phyloP scores from a whole-genome alignment of 2,329 filamentous ascomycete genomes.

The Chlorencoelia australis region DNA sequence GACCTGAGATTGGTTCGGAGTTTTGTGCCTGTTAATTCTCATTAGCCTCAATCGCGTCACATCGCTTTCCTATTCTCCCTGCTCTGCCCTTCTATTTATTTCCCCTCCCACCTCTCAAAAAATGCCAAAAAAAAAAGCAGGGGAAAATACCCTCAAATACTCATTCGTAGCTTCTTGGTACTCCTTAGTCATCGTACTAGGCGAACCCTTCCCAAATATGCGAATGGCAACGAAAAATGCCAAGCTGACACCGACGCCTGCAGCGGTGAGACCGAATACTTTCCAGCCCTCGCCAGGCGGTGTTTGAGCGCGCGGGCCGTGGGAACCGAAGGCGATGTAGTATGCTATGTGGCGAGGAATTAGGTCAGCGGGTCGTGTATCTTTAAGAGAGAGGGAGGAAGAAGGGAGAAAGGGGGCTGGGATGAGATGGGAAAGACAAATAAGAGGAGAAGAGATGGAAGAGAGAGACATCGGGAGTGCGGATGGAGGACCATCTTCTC shows the following conservation, averaged over 20 bases:
- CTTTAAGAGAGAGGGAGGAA: not conserved
- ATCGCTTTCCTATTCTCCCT: too few species aligned
- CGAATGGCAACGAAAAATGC: constrained; percentile 65
- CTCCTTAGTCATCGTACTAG: constrained; percentile 89
- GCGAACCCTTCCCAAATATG: constrained; percentile 59
- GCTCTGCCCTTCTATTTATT: not conserved
- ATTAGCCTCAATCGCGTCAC: too few species aligned
- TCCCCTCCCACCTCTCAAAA: constrained; percentile 1
- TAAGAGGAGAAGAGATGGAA: too few species aligned
- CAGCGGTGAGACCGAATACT: constrained; percentile 61
- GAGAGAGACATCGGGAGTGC: too few species aligned
- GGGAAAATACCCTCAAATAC: constrained; percentile 68
- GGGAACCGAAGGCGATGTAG: constrained; percentile 96
- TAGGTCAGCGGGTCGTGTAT: not conserved
- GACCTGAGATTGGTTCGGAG: constrained; percentile 76
- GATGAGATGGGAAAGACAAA: not conserved
- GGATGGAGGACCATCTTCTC: too few species aligned
- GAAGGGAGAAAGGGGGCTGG: not conserved
- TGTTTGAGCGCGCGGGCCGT: constrained; percentile 76
- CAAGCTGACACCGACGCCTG: constrained; percentile 57
- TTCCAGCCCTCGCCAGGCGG: constrained; percentile 79
- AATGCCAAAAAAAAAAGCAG: not conserved
- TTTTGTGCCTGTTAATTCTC: constrained; percentile 75
- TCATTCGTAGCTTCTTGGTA: constrained; percentile 95
- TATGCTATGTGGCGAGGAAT: constrained; percentile 55